These are phyloP conservation scores for Acanthamoeba rhysodes DNA, from an alignment of 208 protist genomes.

Conservation along the genomic window DNA sequence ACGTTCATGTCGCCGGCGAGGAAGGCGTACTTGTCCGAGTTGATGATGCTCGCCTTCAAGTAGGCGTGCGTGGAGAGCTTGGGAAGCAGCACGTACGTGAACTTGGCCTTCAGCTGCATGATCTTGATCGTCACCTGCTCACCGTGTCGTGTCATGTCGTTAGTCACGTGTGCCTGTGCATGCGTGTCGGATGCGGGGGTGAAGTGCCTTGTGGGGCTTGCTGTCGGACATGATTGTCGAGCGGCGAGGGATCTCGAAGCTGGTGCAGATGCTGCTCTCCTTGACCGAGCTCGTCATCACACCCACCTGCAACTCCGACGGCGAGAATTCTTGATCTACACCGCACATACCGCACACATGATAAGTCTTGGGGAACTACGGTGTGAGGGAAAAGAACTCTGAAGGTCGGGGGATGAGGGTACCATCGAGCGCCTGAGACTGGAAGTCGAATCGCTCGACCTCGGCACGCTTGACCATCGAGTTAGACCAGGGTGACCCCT, in stretches of 20 bases:
- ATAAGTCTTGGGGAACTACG: not conserved
- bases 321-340: not conserved
- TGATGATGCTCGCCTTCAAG: conserved; percentile 41
- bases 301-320: not conserved
- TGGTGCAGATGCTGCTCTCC: conserved; percentile 44
- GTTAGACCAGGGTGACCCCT: not conserved
- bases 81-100: conserved; percentile 6
- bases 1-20: conserved; percentile 56
- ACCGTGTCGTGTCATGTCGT: not conserved
- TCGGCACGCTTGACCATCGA: not conserved
- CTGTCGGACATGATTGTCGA: conserved; percentile 31
- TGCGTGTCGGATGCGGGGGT: not conserved
- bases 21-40: conserved; percentile 47
- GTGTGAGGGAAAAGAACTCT: not conserved
- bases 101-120: not conserved
- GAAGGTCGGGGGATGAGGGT: not conserved
- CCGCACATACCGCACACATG: not conserved
- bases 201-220: not conserved
- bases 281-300: conserved; percentile 31
- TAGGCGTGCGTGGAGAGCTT: conserved; percentile 27
- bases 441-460: not conserved
- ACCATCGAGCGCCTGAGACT: too few species aligned
- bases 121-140: conserved; percentile 16
- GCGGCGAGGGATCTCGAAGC: conserved; percentile 22
- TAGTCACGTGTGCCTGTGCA: not conserved